Evolutionary conservation across 371 early-diverging fungal genomes (phyloP), one percentile per base, ranked within the genome.

Genomic region (Mortierella sp.): DNA sequence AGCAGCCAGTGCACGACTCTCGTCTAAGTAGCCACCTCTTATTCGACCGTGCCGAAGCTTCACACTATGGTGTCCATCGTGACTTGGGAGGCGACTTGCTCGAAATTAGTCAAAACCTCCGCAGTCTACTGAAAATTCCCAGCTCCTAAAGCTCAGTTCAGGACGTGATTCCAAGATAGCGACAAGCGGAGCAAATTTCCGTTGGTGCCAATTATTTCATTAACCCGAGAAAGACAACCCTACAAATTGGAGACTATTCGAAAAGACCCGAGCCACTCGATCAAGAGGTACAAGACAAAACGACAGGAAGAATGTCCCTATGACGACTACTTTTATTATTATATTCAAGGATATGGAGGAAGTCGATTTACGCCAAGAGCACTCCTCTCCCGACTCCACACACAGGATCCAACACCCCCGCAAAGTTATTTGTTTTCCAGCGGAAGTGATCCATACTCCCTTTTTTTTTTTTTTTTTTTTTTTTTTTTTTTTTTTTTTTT

Each of bases 21-120:
- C 50, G 37, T 37, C 9, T 9, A 9, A 37, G 37, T 26, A 12
- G 21, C 55, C 61, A 23, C 16, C 55, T 48, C 56, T 52, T 1
- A n/a, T 23, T 12, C 59, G 55, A 47, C 19, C 57, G 60, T 16
- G 57, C 57, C 26, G n/a, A 62, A 26, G 30, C 16, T 29, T n/a
- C 66, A 7, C 43, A 14, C 47, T 14, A 46, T 15, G 30, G 37
- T 12, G 12, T 11, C 26, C 62, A 67, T 16, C 30, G 25, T 4
- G 30, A 48, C 48, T 21, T 65, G 44, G 52, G 59, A 14, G 21
- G 29, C 18, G 50, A 60, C 26, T 48, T 81, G 57, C 62, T 50
- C 44, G 81, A 81, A 45, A 72, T 81, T 37, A 76, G 74, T 23
- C 70, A 77, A 65, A 70, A 55, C 62, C 57, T 81, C 7, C 72